Percentiles rank a stretch among this genome's conserved stretches.
Conservation (phyloP, 176 grass and related monocot species). For the Musa schizocarpa region DNA sequence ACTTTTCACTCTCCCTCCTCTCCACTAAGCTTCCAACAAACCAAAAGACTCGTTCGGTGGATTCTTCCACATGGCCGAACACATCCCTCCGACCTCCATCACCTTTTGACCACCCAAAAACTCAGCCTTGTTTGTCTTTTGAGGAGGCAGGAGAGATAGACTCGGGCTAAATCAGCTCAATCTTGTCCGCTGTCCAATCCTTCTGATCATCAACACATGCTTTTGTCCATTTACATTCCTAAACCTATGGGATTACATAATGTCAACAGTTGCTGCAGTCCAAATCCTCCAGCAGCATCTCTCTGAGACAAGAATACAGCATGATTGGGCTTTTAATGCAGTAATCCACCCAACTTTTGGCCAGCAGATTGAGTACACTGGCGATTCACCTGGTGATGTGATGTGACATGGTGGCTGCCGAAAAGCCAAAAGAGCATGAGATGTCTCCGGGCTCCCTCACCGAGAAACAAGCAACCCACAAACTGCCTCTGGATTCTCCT, state of each 20-base stretch:
- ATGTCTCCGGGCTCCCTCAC: background rate
- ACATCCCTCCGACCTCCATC: no score
- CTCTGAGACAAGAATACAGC: background rate
- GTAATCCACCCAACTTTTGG: background rate
- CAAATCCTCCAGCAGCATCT: background rate
- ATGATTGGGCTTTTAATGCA: background rate
- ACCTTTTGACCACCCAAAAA: no score
- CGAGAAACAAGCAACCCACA: background rate
- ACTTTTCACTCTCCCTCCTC: no score
- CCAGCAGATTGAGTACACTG: background rate
- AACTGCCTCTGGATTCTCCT: background rate
- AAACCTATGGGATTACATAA: no score
- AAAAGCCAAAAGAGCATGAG: background rate
- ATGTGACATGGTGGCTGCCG: background rate
- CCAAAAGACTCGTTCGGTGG: no score
- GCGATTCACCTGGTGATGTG: constrained; percentile 1
- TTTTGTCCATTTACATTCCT: background rate
- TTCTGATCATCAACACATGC: background rate
- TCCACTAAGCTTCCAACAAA: no score
- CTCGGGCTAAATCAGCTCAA: background rate
- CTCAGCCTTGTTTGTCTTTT: no score
- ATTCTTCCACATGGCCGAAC: no score
- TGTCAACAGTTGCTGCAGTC: background rate
- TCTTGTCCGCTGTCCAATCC: background rate
- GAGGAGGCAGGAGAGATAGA: background rate